Evolutionary conservation across 1,139 yeast species (phyloP).

Genomic region (Blastobotrys ciferrii): DNA sequence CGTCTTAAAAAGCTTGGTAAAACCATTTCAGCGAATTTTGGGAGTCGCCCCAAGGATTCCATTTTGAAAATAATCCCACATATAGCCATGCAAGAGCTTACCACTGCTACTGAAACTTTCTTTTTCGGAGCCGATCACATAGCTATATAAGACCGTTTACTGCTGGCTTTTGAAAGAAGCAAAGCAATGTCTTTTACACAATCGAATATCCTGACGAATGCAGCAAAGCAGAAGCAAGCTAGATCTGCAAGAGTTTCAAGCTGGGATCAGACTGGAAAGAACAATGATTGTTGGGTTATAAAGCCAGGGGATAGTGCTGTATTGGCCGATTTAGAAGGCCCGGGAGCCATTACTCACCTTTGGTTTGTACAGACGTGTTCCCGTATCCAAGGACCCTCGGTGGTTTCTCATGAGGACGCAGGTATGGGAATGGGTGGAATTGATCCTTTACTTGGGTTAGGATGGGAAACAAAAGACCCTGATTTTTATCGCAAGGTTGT

Average conservation of each 20-base stretch:
- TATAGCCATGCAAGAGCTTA: no score
- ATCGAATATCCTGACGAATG: constrained; percentile 5
- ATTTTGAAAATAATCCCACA: no score
- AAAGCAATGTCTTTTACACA: constrained; percentile 2
- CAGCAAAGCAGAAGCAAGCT: constrained; percentile 5
- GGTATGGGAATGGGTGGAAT: constrained; percentile 8
- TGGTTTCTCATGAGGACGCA: constrained; percentile 6
- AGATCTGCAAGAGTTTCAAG: constrained; percentile 9
- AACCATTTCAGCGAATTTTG: no score
- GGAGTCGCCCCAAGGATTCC: no score
- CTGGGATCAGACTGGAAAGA: constrained; percentile 8
- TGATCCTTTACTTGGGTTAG: constrained; percentile 2
- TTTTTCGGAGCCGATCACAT: no score
- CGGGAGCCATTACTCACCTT: constrained; percentile 10
- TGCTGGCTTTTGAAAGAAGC: not conserved
- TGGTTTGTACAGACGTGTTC: constrained; percentile 11
- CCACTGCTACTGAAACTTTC: no score
- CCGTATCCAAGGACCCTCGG: constrained; percentile 6
- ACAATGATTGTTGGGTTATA: constrained; percentile 7
- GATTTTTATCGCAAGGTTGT: constrained; percentile 10
- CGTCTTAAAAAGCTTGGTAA: no score
- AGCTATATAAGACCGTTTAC: no score
- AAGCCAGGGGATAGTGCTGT: constrained; percentile 6
- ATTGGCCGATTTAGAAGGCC: constrained; percentile 10
- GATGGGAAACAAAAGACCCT: constrained; percentile 7